phyloP scores from a whole-genome alignment of 495 filamentous ascomycete genomes.

The Aspergillus bertholletiae region DNA sequence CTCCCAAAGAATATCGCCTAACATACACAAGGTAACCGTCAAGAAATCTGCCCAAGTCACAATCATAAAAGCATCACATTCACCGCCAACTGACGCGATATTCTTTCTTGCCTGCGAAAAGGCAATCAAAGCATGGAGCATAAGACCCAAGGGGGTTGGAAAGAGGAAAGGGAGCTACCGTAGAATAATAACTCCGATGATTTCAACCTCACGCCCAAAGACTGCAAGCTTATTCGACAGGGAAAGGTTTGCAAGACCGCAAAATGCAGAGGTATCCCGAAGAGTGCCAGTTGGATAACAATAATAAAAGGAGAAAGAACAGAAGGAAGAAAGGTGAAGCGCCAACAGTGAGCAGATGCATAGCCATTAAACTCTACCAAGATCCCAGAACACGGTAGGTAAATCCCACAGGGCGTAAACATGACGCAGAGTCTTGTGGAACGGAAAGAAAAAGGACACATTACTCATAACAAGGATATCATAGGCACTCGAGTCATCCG shows the following conservation, averaged over 20 bases:
- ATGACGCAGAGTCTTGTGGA: neutral
- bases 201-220: neutral
- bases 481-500: neutral
- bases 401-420: neutral
- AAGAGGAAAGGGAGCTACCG: neutral
- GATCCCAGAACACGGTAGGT: neutral
- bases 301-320: neutral
- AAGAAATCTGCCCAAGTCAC: neutral
- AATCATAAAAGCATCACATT: neutral
- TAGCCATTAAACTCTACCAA: neutral
- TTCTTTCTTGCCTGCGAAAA: neutral
- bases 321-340: neutral
- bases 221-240: neutral
- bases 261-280: neutral
- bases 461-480: slow-evolving; percentile 6
- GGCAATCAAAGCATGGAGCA: neutral
- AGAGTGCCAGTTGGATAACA: neutral
- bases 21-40: neutral
- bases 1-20: neutral
- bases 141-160: neutral
- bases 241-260: neutral
- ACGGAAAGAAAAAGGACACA: neutral
- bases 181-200: neutral
- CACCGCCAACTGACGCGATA: neutral
- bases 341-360: neutral